phyloP scores from a whole-genome alignment of 2,329 filamentous ascomycete genomes.

The Pochonia chlamydosporia region DNA sequence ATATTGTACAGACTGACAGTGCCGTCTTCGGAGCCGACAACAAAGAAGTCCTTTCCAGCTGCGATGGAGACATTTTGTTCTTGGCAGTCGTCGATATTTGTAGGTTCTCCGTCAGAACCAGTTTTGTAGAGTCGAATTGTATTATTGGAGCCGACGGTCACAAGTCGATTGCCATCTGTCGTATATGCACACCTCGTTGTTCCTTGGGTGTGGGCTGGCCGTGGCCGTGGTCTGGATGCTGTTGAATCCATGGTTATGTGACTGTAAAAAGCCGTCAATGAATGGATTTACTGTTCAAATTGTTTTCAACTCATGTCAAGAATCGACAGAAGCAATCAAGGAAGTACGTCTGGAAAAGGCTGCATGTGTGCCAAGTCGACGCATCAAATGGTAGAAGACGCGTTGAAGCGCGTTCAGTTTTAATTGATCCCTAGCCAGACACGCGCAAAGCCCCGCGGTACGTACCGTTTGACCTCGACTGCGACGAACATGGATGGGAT shows the following conservation, averaged over 20 bases:
- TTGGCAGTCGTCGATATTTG: slow-evolving; percentile 83
- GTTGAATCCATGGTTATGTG: slow-evolving; percentile 23
- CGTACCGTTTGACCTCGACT: no score
- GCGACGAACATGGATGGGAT: no score
- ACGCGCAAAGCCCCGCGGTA: no score
- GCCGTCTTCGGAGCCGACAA: slow-evolving; percentile 88
- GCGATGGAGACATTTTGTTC: slow-evolving; percentile 80
- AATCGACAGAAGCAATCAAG: not conserved
- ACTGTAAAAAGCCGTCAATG: not conserved
- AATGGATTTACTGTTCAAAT: not conserved
- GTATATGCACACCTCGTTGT: slow-evolving; percentile 86
- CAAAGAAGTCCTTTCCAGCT: slow-evolving; percentile 73
- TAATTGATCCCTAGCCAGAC: not conserved
- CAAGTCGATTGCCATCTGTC: slow-evolving; percentile 75
- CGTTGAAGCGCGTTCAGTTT: not conserved
- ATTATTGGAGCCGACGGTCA: slow-evolving; percentile 91
- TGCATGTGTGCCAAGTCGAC: no score
- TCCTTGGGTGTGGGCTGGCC: slow-evolving; percentile 77
- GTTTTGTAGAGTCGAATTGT: slow-evolving; percentile 90
- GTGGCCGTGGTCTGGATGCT: slow-evolving; percentile 47
- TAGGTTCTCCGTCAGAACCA: slow-evolving; percentile 85
- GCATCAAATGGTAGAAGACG: not conserved
- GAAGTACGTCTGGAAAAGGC: no score
- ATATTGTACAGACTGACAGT: slow-evolving; percentile 94
- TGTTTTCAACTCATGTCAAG: not conserved